Base-by-base conservation (phyloP, 1,139 yeast species). In the Kluyveromyces marxianus region DNA sequence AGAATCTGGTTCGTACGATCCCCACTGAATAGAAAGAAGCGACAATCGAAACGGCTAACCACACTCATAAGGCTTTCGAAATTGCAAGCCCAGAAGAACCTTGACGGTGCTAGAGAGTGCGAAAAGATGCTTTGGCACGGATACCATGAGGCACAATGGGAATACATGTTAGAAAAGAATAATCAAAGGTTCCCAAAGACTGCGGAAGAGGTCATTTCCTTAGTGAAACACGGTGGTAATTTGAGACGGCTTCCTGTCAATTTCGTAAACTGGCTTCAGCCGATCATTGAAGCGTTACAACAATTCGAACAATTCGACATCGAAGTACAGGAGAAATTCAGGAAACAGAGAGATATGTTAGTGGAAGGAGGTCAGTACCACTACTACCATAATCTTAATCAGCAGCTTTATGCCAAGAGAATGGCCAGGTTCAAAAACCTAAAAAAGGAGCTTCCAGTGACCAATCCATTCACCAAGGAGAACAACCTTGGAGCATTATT, bases 91-190 rank as follows among this genome's bases (percentile, higher is more conserved):
- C 65, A 61, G 41, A 47, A 45, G 25, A 49, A 50, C 7, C 39
- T 59, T 5, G 57, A 60, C 38, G 29, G 42, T 21, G 44, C 52
- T 39, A 49, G 46, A 8, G 27, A 25, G 3, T 54, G 57, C 33
- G 50, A 53, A 33, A 35, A 36, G 7, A 44, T 52, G 35, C 51
- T 53, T 4, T 8, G 40, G n/a, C 58, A 64, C 63, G 65, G 64
- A 2, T n/a, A 52, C 30, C 55, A 57, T 36, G 67, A 63, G 37
- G 64, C 62, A 4, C 40, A 48, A 4, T 63, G 67, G 67, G 67
- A 63, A 43, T 49, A 54, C 14, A 46, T 42, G 25, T 34, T 58
- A 26, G 48, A 43, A 4, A n/a, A 32, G 21, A 32, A 32, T 7
- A n/a, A 32, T 10, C 34, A n/a, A 7, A 10, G 14, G 5, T 10